Evolutionary conservation across 352 stramenopile species (phyloP), one percentile per base, ranked within the genome.

Genomic region (Pythium insidiosum): DNA sequence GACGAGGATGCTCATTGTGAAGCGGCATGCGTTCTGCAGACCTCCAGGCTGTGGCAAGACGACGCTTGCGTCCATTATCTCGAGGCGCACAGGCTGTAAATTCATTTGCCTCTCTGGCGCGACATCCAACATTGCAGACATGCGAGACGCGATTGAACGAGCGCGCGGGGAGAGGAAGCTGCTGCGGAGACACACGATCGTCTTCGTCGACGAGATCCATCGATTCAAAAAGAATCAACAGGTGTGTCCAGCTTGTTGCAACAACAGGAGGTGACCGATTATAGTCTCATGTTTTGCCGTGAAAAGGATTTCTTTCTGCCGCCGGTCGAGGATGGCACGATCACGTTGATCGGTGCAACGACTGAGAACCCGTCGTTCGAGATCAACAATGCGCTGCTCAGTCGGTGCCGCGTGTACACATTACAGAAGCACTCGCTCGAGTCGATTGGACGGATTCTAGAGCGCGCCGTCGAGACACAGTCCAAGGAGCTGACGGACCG

Each of bases 121-220:
- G 20, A 88, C 73, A 16, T 84, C 79, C 12, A 87, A 73, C 35
- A 58, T 73, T 9, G 65, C 63, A 15, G 78, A 88, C 21, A 78
- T 94, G 54, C 75, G 76, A 25, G 77, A 88, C 6, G 76, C 83
- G 1, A 61, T 90, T 20, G 80, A 89, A 19, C 72, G 77, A 47
- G 83, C 83, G 1, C 56, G 63, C 37, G 68, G 66, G 0, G 78
- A 94, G 49, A 58, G 54, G 16, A 78, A 79, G 38, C 58, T 90
- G 43, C 66, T 83, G 5, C 56, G 58, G 12, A 54, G 79, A 38
- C 63, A 71, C 19, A 93, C 84, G 0, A 88, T 92, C 20, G 66
- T 95, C 15, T 95, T 95, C 38, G 76, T 94, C 1, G 84, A 95
- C 33, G 84, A 95, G 54, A 86, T 95, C 42, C 84, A 95, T 51